Percentiles rank a stretch among this genome's conserved stretches.
These are phyloP conservation scores for Penicillium odoratum DNA, from an alignment of 495 filamentous ascomycete genomes.

Conservation along the genomic window DNA sequence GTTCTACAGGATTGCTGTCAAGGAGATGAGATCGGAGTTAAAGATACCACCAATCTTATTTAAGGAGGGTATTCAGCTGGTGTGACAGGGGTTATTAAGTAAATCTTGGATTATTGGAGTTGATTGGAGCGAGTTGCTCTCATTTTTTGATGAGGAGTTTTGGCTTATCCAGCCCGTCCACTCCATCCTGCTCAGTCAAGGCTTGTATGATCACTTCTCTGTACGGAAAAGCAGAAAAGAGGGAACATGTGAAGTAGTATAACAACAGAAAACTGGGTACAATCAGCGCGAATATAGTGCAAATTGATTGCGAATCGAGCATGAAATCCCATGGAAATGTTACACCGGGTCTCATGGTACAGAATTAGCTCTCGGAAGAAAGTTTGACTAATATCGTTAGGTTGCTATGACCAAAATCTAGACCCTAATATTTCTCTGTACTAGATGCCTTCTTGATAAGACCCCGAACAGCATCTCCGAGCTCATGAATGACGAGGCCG, in stretches of 20 bases:
- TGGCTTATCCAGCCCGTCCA: not conserved
- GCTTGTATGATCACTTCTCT: not conserved
- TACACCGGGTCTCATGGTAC: not conserved
- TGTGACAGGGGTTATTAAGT: not conserved
- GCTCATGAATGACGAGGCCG: conserved; percentile 29
- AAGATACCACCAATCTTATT: not conserved
- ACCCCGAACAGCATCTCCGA: conserved; percentile 27
- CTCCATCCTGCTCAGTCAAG: not conserved
- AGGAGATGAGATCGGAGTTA: not conserved
- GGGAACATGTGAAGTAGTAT: not conserved
- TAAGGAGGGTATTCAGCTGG: not conserved
- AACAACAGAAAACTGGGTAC: not conserved
- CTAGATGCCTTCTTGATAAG: conserved; percentile 15
- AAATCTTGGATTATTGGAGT: not conserved
- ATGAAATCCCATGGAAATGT: not conserved
- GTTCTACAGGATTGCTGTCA: conserved; percentile 1
- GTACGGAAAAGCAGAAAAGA: not conserved
- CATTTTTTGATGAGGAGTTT: not conserved
- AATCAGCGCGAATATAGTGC: not conserved
- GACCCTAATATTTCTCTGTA: not conserved
- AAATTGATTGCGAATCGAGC: not conserved
- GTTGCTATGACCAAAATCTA: conserved; percentile 4
- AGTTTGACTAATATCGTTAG: not conserved
- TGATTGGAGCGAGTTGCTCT: not conserved
- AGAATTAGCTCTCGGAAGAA: not conserved